Percentiles rank a stretch among this genome's conserved stretches.
Conservation (phyloP, 2,329 filamentous ascomycete genomes). For the Mollisiaceae sp. region DNA sequence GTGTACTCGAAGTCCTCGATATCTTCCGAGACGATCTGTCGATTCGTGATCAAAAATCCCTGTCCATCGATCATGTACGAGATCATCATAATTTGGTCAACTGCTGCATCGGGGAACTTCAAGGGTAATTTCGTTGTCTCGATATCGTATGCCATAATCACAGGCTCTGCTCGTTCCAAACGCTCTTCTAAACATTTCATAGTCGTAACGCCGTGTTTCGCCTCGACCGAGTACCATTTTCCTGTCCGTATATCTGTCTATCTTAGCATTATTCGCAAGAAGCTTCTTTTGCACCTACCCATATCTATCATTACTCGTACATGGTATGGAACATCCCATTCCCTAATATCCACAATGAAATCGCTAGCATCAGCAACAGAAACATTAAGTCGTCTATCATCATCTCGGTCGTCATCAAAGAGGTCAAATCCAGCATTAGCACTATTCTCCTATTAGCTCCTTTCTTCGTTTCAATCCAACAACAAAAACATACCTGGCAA, state of each 20-base stretch:
- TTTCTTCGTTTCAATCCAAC: neutral
- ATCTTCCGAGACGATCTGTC: slow-evolving; percentile 96
- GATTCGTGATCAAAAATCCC: slow-evolving; percentile 96
- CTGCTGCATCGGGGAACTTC: slow-evolving; percentile 93
- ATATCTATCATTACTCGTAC: slow-evolving; percentile 98
- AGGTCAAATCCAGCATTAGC: slow-evolving; percentile 87
- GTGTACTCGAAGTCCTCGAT: slow-evolving; percentile 99
- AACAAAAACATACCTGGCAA: slow-evolving; percentile 71
- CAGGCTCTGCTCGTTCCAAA: slow-evolving; percentile 87
- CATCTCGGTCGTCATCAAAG: slow-evolving; percentile 85
- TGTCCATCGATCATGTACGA: slow-evolving; percentile 99
- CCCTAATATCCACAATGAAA: slow-evolving; percentile 97
- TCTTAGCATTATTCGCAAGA: slow-evolving; percentile 27
- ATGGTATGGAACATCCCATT: slow-evolving; percentile 99
- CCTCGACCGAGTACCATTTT: slow-evolving; percentile 96
- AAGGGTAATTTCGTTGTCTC: slow-evolving; percentile 95
- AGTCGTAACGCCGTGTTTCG: slow-evolving; percentile 87
- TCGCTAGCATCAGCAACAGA: slow-evolving; percentile 88
- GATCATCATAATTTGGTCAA: slow-evolving; percentile 99
- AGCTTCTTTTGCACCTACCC: slow-evolving; percentile 53
- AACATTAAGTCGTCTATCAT: slow-evolving; percentile 78
- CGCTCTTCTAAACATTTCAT: slow-evolving; percentile 85
- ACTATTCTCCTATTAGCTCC: slow-evolving; percentile 48
- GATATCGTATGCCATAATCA: slow-evolving; percentile 99
- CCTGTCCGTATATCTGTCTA: slow-evolving; percentile 85